Conservation (phyloP, 2,329 filamentous ascomycete genomes). For the Hymenoscyphus fraxineus region DNA sequence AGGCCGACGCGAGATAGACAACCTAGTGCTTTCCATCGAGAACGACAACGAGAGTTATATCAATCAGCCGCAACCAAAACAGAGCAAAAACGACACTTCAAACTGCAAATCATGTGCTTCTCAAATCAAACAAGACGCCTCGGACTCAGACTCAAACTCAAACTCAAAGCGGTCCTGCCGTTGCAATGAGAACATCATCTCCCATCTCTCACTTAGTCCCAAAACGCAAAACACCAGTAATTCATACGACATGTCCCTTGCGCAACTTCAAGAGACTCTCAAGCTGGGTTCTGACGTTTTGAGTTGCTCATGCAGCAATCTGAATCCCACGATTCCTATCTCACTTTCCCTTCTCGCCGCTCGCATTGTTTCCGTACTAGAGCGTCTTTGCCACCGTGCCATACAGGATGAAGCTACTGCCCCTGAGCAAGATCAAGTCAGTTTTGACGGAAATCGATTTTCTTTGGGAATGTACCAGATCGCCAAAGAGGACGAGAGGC, state of each 20-base stretch:
- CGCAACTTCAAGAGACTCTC: conserved; percentile 10
- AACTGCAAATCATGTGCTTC: not conserved
- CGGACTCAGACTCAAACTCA: not conserved
- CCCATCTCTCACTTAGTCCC: not conserved
- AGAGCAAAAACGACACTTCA: not conserved
- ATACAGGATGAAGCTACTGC: conserved; percentile 1
- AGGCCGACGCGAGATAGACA: conserved; percentile 6
- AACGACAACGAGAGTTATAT: conserved; percentile 10
- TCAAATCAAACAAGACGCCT: not conserved
- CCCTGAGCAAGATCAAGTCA: not conserved
- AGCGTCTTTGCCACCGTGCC: conserved; percentile 8
- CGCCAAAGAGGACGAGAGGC: conserved; percentile 14
- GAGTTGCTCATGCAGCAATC: conserved; percentile 5
- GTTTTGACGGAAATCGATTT: conserved; percentile 3
- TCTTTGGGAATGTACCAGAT: conserved; percentile 14
- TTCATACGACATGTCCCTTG: conserved; percentile 11
- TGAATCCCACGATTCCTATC: conserved; percentile 1
- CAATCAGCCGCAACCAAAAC: conserved; percentile 2
- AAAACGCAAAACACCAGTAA: conserved; percentile 2
- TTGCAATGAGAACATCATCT: conserved; percentile 11
- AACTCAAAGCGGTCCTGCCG: not conserved
- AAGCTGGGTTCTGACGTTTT: conserved; percentile 12
- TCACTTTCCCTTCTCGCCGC: conserved; percentile 10
- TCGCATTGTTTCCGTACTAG: conserved; percentile 11
- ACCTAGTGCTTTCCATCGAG: conserved; percentile 8